Base-by-base conservation (phyloP, 1,284 basidiomycete genomes). In the Inonotus obliquus region DNA sequence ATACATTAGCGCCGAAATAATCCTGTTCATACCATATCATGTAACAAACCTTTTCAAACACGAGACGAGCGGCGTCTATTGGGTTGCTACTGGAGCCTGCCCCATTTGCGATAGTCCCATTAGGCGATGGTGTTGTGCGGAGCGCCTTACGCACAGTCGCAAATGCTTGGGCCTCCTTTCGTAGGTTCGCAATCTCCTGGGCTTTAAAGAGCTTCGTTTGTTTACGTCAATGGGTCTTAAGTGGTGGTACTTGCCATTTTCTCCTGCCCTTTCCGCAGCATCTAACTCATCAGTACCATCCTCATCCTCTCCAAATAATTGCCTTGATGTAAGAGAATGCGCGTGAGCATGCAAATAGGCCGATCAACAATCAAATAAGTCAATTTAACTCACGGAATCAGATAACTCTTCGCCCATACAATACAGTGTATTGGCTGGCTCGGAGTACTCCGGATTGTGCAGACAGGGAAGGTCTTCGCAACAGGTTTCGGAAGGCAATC, bases 391-490 rank as follows among this genome's bases (percentile, higher is more conserved):
- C 68, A 94, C 94, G 89, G 87, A 67, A 99, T 86, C n/a, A 99
- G 86, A 77, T 98, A 99, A 67, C 87, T 96, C 74, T 99, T 99
- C 35, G 94, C 95, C 97, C 97, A 99, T 0, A 98, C 96, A 61
- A 99, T 98, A 71, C 96, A 99, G 71, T 99, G 97, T 54, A 99
- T 97, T 0, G 97, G 95, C 65, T 96, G 94, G 59, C 92, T 95
- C 0, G 97, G 97, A 0, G 97, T 99, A 1, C 94, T 95, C 52
- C 97, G 89, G 68, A 99, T 99, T 0, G 97, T 99, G 76, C 97
- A 99, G 1, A 99, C 96, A 0, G 97, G 96, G 72, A 94, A 99
- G 0, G 92, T 91, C 73, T 96, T 98, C 0, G 94, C 94, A 0
- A 90, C 89, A 0, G 89, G 88, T 74, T 98, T 98, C 2, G 87